These are phyloP conservation scores for Magnusiomyces tetraspermus DNA, from an alignment of 1,139 yeast genomes.

Conservation along the genomic window DNA sequence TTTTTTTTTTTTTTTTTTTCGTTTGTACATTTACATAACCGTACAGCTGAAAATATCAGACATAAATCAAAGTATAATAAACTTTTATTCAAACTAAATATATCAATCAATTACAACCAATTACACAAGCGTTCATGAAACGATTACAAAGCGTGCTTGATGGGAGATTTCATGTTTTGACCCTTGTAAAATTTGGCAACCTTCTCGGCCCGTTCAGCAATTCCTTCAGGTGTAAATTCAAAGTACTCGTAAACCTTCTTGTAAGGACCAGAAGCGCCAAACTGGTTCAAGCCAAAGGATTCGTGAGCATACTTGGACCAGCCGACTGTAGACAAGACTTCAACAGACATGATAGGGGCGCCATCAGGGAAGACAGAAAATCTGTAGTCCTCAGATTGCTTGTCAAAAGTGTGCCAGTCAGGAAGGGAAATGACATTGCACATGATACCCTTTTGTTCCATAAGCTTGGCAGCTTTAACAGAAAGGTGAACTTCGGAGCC, in stretches of 20 bases:
- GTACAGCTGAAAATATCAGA: no score
- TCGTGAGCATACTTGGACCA: slow-evolving; percentile 96
- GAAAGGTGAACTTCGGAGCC: slow-evolving; percentile 92
- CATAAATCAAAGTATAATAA: no score
- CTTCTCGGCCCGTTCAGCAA: slow-evolving; percentile 77
- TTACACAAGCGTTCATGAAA: no score
- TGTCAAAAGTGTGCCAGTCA: slow-evolving; percentile 84
- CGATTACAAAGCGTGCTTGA: slow-evolving; percentile 56
- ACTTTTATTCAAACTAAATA: not conserved
- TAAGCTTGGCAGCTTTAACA: slow-evolving; percentile 69
- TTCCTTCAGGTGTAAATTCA: slow-evolving; percentile 89
- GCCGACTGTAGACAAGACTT: slow-evolving; percentile 85
- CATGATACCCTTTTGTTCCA: slow-evolving; percentile 51
- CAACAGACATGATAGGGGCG: slow-evolving; percentile 86
- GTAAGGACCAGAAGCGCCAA: slow-evolving; percentile 96
- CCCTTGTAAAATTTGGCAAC: slow-evolving; percentile 82
- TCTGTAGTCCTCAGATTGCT: slow-evolving; percentile 70
- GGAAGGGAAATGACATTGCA: slow-evolving; percentile 87
- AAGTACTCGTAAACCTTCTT: slow-evolving; percentile 72
- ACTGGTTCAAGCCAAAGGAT: slow-evolving; percentile 91
- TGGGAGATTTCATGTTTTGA: slow-evolving; percentile 59
- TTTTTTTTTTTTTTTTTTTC: not conserved
- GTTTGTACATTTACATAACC: not conserved
- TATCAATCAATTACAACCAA: no score
- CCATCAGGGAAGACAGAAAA: slow-evolving; percentile 89